Evolutionary conservation across 1,139 yeast species (phyloP).

Genomic region (Geotrichum candidum): DNA sequence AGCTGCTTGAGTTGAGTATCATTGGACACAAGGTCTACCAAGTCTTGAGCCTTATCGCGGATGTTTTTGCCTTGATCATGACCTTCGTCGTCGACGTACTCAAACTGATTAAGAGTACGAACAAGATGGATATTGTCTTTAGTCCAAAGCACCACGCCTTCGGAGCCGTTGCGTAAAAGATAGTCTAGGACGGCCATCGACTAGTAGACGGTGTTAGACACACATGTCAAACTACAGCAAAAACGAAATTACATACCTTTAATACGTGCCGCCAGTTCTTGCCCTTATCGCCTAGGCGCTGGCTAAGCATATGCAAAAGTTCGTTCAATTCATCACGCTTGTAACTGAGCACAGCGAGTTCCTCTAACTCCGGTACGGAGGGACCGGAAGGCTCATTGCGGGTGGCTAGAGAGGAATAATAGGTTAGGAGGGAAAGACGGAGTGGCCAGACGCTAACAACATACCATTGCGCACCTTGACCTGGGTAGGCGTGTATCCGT

Average conservation of each 20-base stretch:
- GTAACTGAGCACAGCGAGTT: constrained; percentile 68
- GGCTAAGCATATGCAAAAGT: constrained; percentile 92
- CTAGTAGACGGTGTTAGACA: constrained; percentile 34
- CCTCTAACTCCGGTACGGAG: constrained; percentile 75
- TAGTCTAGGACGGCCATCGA: constrained; percentile 75
- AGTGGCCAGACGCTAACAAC: constrained; percentile 11
- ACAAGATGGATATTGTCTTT: constrained; percentile 83
- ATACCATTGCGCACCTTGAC: constrained; percentile 69
- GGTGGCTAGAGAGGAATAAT: constrained; percentile 50
- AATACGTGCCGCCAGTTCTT: constrained; percentile 98
- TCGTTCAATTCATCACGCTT: constrained; percentile 76
- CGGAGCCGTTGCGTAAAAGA: constrained; percentile 80
- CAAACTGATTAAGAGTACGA: constrained; percentile 88
- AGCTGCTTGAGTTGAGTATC: constrained; percentile 78
- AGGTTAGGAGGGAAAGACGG: neutral
- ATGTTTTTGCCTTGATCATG: constrained; percentile 84
- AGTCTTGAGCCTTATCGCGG: constrained; percentile 86
- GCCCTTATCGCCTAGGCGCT: constrained; percentile 91
- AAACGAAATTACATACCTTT: constrained; percentile 39
- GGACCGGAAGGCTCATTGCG: constrained; percentile 89
- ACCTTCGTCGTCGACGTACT: constrained; percentile 72
- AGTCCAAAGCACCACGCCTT: constrained; percentile 90
- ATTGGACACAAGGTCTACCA: constrained; percentile 61
- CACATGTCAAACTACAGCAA: neutral
- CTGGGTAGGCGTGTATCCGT: constrained; percentile 85